Evolutionary conservation across 2,329 filamentous ascomycete genomes (phyloP).

Genomic region (Leptographium radiaticola): DNA sequence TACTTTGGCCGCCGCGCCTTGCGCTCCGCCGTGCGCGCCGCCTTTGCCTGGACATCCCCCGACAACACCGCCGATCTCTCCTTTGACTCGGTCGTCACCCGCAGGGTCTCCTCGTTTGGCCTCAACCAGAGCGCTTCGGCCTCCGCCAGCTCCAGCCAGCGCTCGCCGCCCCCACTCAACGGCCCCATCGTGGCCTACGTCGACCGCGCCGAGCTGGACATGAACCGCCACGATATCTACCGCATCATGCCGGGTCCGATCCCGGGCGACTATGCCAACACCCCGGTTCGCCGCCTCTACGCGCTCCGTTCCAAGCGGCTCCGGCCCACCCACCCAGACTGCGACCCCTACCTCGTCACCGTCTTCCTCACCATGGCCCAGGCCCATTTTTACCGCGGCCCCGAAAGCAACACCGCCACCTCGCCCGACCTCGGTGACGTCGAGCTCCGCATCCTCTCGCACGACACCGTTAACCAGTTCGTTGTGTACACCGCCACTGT

Average conservation of each 20-base stretch:
- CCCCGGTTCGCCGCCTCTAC: slow-evolving; percentile 34
- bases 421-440: slow-evolving; percentile 26
- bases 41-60: slow-evolving; percentile 35
- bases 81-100: slow-evolving; percentile 23
- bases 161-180: slow-evolving; percentile 10
- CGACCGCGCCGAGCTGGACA: slow-evolving; percentile 30
- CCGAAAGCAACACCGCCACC: background rate
- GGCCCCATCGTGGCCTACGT: slow-evolving; percentile 32
- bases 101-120: slow-evolving; percentile 18
- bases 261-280: slow-evolving; percentile 23
- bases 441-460: slow-evolving; percentile 35
- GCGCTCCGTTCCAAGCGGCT: slow-evolving; percentile 32
- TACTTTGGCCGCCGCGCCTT: slow-evolving; percentile 35
- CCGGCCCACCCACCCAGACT: slow-evolving; percentile 32
- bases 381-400: slow-evolving; percentile 31
- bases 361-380: slow-evolving; percentile 45
- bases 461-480: slow-evolving; percentile 36
- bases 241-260: slow-evolving; percentile 28
- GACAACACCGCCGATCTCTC: slow-evolving; percentile 16
- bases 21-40: slow-evolving; percentile 30
- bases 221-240: slow-evolving; percentile 34
- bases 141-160: slow-evolving; percentile 12
- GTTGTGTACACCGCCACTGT: slow-evolving; percentile 39
- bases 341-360: slow-evolving; percentile 39
- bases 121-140: slow-evolving; percentile 10